A percentile compares a stretch with the other conserved stretches of the same genome.
Evolutionary conservation across 768 basidiomycete species (phyloP).

Genomic region (Rhizopogon sp.): DNA sequence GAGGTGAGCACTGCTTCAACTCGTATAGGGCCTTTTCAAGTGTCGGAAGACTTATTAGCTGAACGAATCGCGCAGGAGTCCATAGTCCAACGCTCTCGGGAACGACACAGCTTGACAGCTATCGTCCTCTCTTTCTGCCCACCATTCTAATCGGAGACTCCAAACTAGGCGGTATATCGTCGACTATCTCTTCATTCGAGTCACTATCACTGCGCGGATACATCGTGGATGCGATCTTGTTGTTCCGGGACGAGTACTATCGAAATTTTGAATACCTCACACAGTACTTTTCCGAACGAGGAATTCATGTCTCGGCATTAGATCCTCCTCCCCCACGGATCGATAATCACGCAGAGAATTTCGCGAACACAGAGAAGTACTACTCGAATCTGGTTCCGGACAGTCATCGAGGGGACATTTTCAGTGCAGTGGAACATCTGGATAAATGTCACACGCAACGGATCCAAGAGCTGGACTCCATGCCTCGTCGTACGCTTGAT

Average conservation of each 20-base stretch:
- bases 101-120: constrained; percentile 78
- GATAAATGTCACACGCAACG: constrained; percentile 60
- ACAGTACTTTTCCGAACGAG: constrained; percentile 74
- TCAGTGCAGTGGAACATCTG: constrained; percentile 49
- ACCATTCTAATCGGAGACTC: constrained; percentile 85
- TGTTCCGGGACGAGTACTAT: constrained; percentile 86
- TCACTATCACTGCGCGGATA: constrained; percentile 88
- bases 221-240: constrained; percentile 74
- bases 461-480: constrained; percentile 67
- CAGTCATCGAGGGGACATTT: constrained; percentile 33
- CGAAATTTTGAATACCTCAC: constrained; percentile 80
- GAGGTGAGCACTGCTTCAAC: constrained; percentile 57
- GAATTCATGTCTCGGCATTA: constrained; percentile 48
- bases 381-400: constrained; percentile 49
- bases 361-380: constrained; percentile 58
- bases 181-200: constrained; percentile 90
- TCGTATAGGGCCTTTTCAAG: constrained; percentile 7
- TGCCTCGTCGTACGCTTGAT: constrained; percentile 73
- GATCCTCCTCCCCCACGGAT: constrained; percentile 53
- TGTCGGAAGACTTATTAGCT: background rate
- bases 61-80: constrained; percentile 51
- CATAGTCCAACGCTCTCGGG: constrained; percentile 87
- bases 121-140: constrained; percentile 84
- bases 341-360: constrained; percentile 41
- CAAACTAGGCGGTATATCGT: constrained; percentile 89